Conservation (phyloP, 805 yeast genomes). For the Wickerhamiella dianesei region DNA sequence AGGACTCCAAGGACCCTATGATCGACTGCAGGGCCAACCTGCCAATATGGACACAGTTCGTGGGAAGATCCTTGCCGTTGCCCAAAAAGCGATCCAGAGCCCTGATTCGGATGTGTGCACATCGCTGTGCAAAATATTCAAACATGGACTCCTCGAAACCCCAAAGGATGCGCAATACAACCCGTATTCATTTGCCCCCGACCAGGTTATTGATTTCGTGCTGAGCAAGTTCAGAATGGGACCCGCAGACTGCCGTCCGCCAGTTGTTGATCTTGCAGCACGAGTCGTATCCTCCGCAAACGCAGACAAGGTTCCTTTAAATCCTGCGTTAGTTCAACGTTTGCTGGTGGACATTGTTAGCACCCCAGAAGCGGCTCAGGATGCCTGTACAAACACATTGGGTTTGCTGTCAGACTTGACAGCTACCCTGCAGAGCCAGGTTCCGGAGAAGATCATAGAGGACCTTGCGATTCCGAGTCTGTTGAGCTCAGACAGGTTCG, state of each 20-base stretch:
- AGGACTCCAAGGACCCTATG: slow-evolving; percentile 43
- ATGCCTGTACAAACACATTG: slow-evolving; percentile 7
- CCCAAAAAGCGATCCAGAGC: slow-evolving; percentile 31
- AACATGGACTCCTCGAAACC: slow-evolving; percentile 49
- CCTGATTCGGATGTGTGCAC: slow-evolving; percentile 44
- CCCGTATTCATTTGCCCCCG: slow-evolving; percentile 44
- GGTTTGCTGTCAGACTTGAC: slow-evolving; percentile 20
- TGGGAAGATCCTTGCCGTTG: slow-evolving; percentile 28
- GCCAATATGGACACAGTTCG: slow-evolving; percentile 23
- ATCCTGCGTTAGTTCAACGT: background rate
- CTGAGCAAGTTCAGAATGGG: slow-evolving; percentile 23
- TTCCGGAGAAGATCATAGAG: slow-evolving; percentile 17
- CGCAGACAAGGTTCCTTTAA: slow-evolving; percentile 2
- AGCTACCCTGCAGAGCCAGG: slow-evolving; percentile 12
- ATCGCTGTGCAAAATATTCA: slow-evolving; percentile 47
- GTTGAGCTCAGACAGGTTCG: slow-evolving; percentile 39
- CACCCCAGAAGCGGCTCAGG: background rate
- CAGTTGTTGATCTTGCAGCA: slow-evolving; percentile 22
- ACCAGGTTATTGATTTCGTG: slow-evolving; percentile 31
- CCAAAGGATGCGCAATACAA: slow-evolving; percentile 31
- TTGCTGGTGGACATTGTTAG: background rate
- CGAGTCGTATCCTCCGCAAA: slow-evolving; percentile 18
- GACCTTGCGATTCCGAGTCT: slow-evolving; percentile 30
- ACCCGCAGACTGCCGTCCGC: slow-evolving; percentile 15
- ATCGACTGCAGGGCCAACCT: slow-evolving; percentile 11